Conservation (phyloP, 306 rosid species). For the Argentina anserina region DNA sequence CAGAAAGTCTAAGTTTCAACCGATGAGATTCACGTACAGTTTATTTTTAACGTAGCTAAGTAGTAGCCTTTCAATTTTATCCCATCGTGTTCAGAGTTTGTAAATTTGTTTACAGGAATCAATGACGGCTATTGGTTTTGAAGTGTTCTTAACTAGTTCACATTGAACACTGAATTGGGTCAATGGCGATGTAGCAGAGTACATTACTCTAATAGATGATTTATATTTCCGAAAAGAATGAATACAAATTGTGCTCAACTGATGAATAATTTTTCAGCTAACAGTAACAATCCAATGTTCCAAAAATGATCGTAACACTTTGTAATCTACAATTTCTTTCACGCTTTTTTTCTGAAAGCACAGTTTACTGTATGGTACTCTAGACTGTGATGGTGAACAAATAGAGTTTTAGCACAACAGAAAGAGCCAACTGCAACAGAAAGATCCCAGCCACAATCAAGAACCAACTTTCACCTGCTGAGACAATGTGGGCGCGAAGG, state of each 20-base stretch:
- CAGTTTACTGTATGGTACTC: conserved; percentile 17
- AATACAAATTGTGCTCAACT: conserved; percentile 30
- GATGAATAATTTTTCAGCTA: conserved; percentile 34
- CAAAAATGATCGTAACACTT: conserved; percentile 26
- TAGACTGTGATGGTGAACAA: conserved; percentile 75
- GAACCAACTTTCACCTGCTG: conserved; percentile 94
- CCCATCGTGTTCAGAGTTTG: background rate
- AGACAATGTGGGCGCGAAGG: conserved; percentile 81
- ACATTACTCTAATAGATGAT: conserved; percentile 16
- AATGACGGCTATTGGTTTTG: background rate
- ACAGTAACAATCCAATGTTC: conserved; percentile 20
- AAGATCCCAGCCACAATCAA: conserved; percentile 86
- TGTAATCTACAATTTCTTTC: conserved; percentile 41
- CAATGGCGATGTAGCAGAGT: background rate
- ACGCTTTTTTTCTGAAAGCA: conserved; percentile 9
- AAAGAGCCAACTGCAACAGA: conserved; percentile 83
- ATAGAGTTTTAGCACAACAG: conserved; percentile 72
- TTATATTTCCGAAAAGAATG: conserved; percentile 43
- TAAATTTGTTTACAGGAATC: background rate
- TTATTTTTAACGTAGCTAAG: too few relatives aligned
- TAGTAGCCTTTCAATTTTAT: background rate
- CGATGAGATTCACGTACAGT: too few relatives aligned
- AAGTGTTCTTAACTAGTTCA: background rate
- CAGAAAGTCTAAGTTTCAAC: background rate
- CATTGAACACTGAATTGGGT: background rate